These are phyloP conservation scores for Fraxinus excelsior DNA, from an alignment of 257 asterid species.

Conservation along the genomic window DNA sequence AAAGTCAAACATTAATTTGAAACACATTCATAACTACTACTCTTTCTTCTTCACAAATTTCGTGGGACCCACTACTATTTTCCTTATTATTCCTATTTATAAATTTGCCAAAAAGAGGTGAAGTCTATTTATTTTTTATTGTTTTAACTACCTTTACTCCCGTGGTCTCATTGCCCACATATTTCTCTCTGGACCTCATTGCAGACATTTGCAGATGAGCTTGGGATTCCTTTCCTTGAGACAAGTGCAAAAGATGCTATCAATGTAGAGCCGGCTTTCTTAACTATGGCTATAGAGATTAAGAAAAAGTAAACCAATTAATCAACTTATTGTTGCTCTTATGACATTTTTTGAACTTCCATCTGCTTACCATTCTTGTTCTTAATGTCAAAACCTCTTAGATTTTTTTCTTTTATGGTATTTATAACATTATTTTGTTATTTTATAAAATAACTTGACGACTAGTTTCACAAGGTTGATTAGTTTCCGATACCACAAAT, in stretches of 20 bases:
- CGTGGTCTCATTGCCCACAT: not conserved
- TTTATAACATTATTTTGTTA: not conserved
- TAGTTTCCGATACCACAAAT: no score
- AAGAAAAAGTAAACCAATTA: constrained; percentile 72
- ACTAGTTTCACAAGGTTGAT: no score
- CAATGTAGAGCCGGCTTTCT: constrained; percentile 95
- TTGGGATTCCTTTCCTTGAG: constrained; percentile 96
- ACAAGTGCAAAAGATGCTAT: constrained; percentile 94
- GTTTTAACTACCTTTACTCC: not conserved
- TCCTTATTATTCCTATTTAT: no score
- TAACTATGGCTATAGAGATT: constrained; percentile 94
- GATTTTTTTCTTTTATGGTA: not conserved
- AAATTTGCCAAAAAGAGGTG: no score
- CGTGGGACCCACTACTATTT: no score
- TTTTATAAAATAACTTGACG: no score
- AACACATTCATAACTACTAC: no score
- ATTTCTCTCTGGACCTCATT: not conserved
- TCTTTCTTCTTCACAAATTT: no score
- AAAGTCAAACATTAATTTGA: no score
- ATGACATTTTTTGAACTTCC: not conserved
- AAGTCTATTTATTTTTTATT: no score
- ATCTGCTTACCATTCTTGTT: not conserved
- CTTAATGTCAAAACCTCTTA: not conserved
- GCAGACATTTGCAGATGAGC: constrained; percentile 94
- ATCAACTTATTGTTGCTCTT: constrained; percentile 19